Evolutionary conservation across 148 eudicot species (phyloP).

Genomic region (Camellia sinensis): DNA sequence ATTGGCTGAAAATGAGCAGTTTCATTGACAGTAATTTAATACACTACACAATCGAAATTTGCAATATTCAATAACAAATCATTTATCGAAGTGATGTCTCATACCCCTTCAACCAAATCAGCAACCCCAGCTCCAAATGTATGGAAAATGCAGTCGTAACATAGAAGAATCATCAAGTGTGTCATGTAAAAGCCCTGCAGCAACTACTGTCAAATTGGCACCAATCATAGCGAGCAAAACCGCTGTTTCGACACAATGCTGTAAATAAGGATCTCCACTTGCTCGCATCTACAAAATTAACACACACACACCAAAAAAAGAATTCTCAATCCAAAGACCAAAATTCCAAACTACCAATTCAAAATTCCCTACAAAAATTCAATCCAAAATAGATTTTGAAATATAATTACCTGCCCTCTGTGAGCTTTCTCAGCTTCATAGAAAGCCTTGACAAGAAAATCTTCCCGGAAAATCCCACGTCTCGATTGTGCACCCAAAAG

Average conservation of each 20-base stretch:
- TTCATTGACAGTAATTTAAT: neutral
- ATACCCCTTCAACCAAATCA: conserved; percentile 89
- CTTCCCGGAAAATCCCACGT: conserved; percentile 65
- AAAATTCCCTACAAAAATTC: neutral
- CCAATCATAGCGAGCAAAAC: conserved; percentile 75
- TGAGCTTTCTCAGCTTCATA: conserved; percentile 94
- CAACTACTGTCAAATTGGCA: conserved; percentile 79
- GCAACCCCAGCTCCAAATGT: conserved; percentile 78
- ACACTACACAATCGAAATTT: neutral
- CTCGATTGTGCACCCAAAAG: conserved; percentile 60
- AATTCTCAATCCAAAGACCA: conserved; percentile 8
- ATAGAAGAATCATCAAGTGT: conserved; percentile 80
- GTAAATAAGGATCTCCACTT: conserved; percentile 90
- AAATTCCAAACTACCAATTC: neutral
- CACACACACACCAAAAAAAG: neutral
- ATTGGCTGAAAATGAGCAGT: neutral
- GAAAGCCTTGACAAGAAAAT: conserved; percentile 76
- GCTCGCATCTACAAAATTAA: conserved; percentile 60
- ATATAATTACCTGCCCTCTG: conserved; percentile 72
- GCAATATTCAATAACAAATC: neutral
- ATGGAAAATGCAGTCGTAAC: conserved; percentile 50
- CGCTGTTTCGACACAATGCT: conserved; percentile 94
- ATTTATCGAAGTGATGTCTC: conserved; percentile 1
- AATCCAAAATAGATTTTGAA: neutral
- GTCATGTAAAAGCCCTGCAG: conserved; percentile 94